A percentile compares a stretch with the other conserved stretches of the same genome.
Evolutionary conservation across 1,139 yeast genomes (phyloP).

Genomic region (Yamadazyma diddensiae): DNA sequence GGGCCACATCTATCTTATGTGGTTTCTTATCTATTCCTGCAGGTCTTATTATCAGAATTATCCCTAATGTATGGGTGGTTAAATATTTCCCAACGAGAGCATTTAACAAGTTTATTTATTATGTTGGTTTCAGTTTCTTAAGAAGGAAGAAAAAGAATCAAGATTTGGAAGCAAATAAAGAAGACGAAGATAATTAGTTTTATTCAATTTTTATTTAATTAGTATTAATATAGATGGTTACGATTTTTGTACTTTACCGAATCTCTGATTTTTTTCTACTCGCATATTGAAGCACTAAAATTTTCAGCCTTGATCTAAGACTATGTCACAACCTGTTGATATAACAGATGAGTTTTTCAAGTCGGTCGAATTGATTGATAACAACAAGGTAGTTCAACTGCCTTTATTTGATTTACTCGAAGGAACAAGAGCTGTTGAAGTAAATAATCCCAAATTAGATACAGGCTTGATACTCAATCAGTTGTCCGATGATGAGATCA

Average conservation of each 20-base stretch:
- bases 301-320: background rate
- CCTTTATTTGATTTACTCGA: conserved; percentile 58
- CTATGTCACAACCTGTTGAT: conserved; percentile 31
- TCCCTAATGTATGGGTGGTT: conserved; percentile 80
- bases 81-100: conserved; percentile 64
- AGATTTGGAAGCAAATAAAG: conserved; percentile 22
- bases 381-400: conserved; percentile 48
- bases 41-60: conserved; percentile 69
- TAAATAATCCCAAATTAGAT: conserved; percentile 59
- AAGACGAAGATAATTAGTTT: background rate
- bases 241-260: too few species aligned
- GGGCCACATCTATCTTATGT: conserved; percentile 86
- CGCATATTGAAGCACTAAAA: conserved; percentile 1
- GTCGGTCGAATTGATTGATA: conserved; percentile 28
- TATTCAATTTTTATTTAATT: too few species aligned
- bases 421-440: conserved; percentile 74
- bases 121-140: conserved; percentile 47
- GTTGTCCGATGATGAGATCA: conserved; percentile 36
- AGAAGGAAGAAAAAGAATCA: conserved; percentile 27
- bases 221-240: too few species aligned
- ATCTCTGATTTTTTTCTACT: too few species aligned
- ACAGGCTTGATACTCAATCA: conserved; percentile 47
- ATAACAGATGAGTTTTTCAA: conserved; percentile 40
- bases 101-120: conserved; percentile 45
- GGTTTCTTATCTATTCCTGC: conserved; percentile 82